Base-by-base conservation (phyloP, 257 asterid species). In the Pogostemon cablin region DNA sequence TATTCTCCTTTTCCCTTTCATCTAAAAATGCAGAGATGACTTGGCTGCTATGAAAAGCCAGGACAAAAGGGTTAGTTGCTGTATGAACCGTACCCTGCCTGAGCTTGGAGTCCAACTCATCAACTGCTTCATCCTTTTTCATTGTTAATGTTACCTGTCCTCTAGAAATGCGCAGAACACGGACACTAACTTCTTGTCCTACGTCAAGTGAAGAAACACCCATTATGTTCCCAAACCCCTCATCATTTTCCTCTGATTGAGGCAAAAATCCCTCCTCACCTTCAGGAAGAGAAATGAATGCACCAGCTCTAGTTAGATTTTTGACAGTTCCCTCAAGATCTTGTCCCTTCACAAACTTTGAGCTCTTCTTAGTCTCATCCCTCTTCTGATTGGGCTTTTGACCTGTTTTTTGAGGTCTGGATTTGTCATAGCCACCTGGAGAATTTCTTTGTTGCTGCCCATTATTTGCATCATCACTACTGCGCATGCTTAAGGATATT, bases 251-350 rank as follows among this genome's bases (percentile, higher is more conserved):
- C 84, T 95, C 98, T 1, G 96, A 85, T 63, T 62, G 11, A 40
- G 97, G 97, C 78, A 95, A 77, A 84, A 91, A 95, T 12, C 99
- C 99, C 74, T 95, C 99, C 86, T 95, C 99, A 5, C 92, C 97
- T 68, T 95, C 98, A 34, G 98, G 97, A 58, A 95, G 88, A 68
- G 98, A 86, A 71, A 95, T 82, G 72, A 95, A 95, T 39, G 98
- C 87, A 70, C 99, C 98, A 37, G 97, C 74, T 64, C 98, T 82
- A 66, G 84, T 75, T 49, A 83, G 57, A 79, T 86, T 95, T 77
- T 95, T 91, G 3, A 95, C 98, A 15, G 92, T 90, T 52, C 99
- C 99, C 75, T 84, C 79, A 52, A 95, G 87, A 68, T 88, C 93
- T 74, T 95, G 98, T 67, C 96, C 98, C 75, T 76, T 84, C 60